phyloP scores from a whole-genome alignment of 2,329 filamentous ascomycete genomes.

The Xylaria sp. region DNA sequence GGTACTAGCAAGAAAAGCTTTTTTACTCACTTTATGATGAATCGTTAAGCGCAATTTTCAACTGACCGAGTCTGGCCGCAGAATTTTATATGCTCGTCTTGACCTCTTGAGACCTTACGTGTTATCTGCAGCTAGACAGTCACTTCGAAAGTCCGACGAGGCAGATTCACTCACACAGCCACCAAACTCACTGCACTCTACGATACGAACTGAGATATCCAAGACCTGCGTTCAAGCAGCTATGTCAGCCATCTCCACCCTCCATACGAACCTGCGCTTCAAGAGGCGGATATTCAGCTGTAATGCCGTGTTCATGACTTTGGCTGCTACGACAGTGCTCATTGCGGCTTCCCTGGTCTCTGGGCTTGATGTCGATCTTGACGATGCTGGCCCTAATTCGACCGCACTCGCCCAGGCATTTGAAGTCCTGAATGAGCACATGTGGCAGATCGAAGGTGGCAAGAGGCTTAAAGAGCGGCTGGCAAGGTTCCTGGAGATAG shows the following conservation, averaged over 20 bases:
- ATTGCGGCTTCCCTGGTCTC: neutral
- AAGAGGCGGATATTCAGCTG: neutral
- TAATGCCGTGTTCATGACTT: neutral
- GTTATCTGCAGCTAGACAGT: neutral
- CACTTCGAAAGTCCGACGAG: neutral
- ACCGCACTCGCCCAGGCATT: neutral
- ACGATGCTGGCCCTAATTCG: neutral
- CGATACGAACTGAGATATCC: constrained; percentile 1
- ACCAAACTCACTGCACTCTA: neutral
- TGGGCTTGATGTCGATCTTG: neutral
- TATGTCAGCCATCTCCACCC: neutral
- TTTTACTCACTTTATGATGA: neutral
- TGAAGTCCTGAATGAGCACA: neutral
- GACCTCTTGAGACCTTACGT: neutral
- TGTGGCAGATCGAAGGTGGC: neutral
- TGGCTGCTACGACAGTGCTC: neutral
- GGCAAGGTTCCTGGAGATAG: neutral
- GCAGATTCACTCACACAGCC: neutral
- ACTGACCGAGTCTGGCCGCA: neutral
- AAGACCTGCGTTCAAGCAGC: neutral
- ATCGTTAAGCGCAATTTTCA: neutral
- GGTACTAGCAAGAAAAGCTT: neutral
- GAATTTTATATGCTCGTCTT: constrained; percentile 1
- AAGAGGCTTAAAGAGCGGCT: neutral
- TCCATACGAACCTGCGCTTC: constrained; percentile 1